Base-by-base conservation (phyloP, 805 yeast species). In the Sungouiella thailandica region DNA sequence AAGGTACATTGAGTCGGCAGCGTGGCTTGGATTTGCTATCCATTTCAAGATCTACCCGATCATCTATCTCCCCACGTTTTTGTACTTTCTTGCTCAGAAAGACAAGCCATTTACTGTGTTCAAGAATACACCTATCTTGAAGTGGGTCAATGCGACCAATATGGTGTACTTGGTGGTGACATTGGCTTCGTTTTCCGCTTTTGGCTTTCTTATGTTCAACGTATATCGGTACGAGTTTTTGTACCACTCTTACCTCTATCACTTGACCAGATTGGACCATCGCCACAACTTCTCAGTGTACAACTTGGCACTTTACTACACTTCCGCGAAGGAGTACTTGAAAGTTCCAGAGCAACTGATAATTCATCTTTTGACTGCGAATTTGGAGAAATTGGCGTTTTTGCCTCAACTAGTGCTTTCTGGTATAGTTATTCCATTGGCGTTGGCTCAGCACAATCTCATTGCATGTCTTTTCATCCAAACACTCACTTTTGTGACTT, bases 21-120 rank as follows among this genome's bases (percentile, higher is more conserved):
- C 79, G 0, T 57, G 77, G 37, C 67, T 80, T n/a, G 97, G 96
- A 0, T 43, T 83, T 2, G 72, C 95, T 0, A 77, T 89, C 28
- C 98, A 93, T 61, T 79, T 89, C 67, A 93, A 93, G 54, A 75
- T 93, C 4, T 90, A 93, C 53, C 98, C 98, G 1, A 64, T 93
- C 17, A 86, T 93, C 17, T 93, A 93, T 50, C 55, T 86, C 6
- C 95, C 97, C 1, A 70, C 90, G 2, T 65, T 83, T 2, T 40
- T 83, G 31, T 56, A 78, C 41, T 69, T 60, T 36, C 52, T 78
- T 25, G 32, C 55, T 2, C 40, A 44, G 1, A 29, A 37, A 37
- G 56, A 49, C 3, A 35, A 34, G 7, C 57, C 65, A 1, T 23
- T 56, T 2, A 18, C 39, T 23, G 10, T 10, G 6, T 17, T 35